These are phyloP conservation scores for Pseudopyrenochaeta lycopersici DNA, from an alignment of 2,329 filamentous ascomycete species.

Conservation along the genomic window DNA sequence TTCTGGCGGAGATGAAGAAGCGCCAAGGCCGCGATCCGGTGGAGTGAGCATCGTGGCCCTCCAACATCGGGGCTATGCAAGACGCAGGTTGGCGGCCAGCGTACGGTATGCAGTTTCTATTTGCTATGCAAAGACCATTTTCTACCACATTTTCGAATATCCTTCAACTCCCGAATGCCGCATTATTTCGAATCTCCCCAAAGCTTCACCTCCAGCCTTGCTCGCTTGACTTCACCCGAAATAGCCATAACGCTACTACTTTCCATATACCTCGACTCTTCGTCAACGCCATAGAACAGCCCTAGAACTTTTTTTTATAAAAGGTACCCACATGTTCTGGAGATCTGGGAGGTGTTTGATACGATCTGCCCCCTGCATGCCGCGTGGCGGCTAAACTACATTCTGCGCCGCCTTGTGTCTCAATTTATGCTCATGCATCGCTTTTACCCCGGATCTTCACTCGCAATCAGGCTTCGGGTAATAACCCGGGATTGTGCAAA, in stretches of 20 bases:
- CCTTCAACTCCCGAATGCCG: background rate
- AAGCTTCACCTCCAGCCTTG: background rate
- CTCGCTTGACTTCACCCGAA: conserved; percentile 1
- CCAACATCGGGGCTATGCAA: background rate
- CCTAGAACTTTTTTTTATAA: background rate
- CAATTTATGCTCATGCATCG: conserved; percentile 30
- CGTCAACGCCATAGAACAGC: background rate
- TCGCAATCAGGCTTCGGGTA: background rate
- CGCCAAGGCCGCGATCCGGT: conserved; percentile 53
- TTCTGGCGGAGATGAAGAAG: conserved; percentile 53
- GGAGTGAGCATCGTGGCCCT: conserved; percentile 41
- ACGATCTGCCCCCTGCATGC: background rate
- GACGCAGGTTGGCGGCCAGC: background rate
- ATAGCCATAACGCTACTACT: background rate
- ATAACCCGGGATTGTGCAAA: conserved; percentile 5
- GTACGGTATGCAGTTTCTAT: background rate
- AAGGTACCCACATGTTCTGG: background rate
- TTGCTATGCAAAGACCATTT: background rate
- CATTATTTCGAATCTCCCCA: background rate
- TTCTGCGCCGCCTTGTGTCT: conserved; percentile 27
- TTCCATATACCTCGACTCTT: background rate
- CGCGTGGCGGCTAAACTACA: conserved; percentile 28
- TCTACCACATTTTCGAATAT: background rate
- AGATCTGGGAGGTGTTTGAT: background rate
- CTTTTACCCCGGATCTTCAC: conserved; percentile 35